Base-by-base conservation (phyloP, 179 eudicot genomes). In the Corrigiola litoralis region DNA sequence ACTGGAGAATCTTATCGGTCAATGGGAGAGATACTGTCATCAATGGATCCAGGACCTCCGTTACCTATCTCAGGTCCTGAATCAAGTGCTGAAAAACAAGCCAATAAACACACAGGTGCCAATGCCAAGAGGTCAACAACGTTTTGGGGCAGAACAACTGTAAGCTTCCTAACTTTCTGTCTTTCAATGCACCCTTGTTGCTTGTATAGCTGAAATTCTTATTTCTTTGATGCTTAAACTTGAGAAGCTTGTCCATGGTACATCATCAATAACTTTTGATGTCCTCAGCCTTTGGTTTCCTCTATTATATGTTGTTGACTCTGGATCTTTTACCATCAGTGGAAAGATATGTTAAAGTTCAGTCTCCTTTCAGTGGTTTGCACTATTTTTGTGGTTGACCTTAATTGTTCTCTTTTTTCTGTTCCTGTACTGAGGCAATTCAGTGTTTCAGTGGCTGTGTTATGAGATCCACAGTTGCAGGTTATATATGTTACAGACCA, bases 61-160 rank as follows among this genome's bases (percentile, higher is more conserved):
- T 77, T 82, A 63, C 68, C 85, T 63, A 46, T 66, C 37, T 57
- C 81, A 64, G 87, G 77, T 20, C 79, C 84, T 69, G 92, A 88
- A 72, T 71, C 82, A 63, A 54, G 66, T 74, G 66, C 71, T 69
- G 90, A 87, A 52, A 92, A 81, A 70, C 70, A 86, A 46, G 34
- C 41, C 27, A 79, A 68, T 80, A 87, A 83, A 76, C 68, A 63
- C 62, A 21, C 83, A 4, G 75, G 74, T 63, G 67, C 97, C 40
- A 84, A 58, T 78, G 85, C 53, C 55, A 88, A 85, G 79, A 82
- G 88, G 55, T 78, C 96, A 46, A 72, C 80, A 20, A n/a, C n/a
- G n/a, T 83, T 94, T 75, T 91, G 95, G 99, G 94, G 92, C 50
- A 83, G 95, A 79, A 81, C 71, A 64, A 68, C 73, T 67, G 99